Evolutionary conservation across 2,329 filamentous ascomycete species (phyloP).

Genomic region (Penicillium crustosum): DNA sequence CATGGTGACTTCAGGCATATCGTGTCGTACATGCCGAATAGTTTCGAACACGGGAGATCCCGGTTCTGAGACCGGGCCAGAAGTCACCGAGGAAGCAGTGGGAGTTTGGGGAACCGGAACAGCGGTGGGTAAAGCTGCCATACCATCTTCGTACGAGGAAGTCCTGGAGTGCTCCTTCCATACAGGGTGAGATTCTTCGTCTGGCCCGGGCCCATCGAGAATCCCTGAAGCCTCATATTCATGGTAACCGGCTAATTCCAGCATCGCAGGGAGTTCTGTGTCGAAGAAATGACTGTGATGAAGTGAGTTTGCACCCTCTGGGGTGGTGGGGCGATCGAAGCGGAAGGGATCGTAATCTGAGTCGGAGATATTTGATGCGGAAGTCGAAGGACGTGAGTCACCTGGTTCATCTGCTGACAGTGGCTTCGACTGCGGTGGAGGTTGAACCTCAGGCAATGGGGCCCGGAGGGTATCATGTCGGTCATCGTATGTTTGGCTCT

Average conservation of each 20-base stretch:
- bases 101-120: slow-evolving; percentile 24
- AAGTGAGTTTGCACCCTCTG: slow-evolving; percentile 18
- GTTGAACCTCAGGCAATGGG: slow-evolving; percentile 20
- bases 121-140: slow-evolving; percentile 29
- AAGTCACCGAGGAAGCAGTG: slow-evolving; percentile 10
- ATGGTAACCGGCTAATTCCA: slow-evolving; percentile 50
- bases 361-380: slow-evolving; percentile 38
- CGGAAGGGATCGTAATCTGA: slow-evolving; percentile 46
- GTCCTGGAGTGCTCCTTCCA: slow-evolving; percentile 22
- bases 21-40: slow-evolving; percentile 18
- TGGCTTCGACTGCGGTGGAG: neutral
- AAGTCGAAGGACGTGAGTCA: slow-evolving; percentile 41
- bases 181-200: slow-evolving; percentile 50
- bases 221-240: slow-evolving; percentile 54
- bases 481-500: slow-evolving; percentile 16
- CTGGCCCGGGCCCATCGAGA: slow-evolving; percentile 53
- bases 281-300: slow-evolving; percentile 39
- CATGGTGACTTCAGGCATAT: slow-evolving; percentile 5
- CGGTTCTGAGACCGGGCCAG: slow-evolving; percentile 19
- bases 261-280: slow-evolving; percentile 44
- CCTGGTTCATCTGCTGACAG: slow-evolving; percentile 26
- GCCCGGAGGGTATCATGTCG: slow-evolving; percentile 38
- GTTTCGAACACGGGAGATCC: slow-evolving; percentile 25
- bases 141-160: slow-evolving; percentile 13
- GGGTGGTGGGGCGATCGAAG: slow-evolving; percentile 38